Conservation (phyloP, 441 rosid genomes). For the Biscutella auriculata region DNA sequence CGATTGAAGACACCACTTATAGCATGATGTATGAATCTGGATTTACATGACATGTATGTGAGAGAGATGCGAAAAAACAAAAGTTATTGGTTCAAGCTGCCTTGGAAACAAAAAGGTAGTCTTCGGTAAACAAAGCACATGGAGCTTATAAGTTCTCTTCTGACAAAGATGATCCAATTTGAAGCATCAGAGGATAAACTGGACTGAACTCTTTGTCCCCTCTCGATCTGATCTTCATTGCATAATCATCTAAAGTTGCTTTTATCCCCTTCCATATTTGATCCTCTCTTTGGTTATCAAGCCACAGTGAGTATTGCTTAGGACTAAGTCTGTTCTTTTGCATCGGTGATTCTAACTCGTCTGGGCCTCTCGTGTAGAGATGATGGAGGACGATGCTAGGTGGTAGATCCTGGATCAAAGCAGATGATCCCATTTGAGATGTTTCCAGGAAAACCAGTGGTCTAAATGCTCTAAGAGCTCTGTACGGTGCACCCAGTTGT, state of each 20-base stretch:
- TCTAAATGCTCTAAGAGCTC: slow-evolving; percentile 90
- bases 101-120: neutral
- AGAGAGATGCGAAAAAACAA: neutral
- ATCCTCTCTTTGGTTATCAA: slow-evolving; percentile 89
- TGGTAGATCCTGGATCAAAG: slow-evolving; percentile 83
- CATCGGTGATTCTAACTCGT: slow-evolving; percentile 71
- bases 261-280: slow-evolving; percentile 95
- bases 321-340: slow-evolving; percentile 78
- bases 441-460: slow-evolving; percentile 87
- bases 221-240: slow-evolving; percentile 56
- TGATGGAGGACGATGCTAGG: slow-evolving; percentile 84
- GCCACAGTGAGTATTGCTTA: slow-evolving; percentile 82
- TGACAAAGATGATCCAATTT: slow-evolving; percentile 56
- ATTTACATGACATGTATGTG: neutral
- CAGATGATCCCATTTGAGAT: slow-evolving; percentile 66
- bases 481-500: slow-evolving; percentile 87
- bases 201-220: slow-evolving; percentile 96
- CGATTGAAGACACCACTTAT: no score
- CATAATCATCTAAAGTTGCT: slow-evolving; percentile 92
- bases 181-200: slow-evolving; percentile 89
- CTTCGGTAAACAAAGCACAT: neutral
- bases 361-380: slow-evolving; percentile 86
- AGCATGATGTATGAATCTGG: no score
- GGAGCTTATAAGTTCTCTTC: slow-evolving; percentile 20
- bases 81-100: neutral